These are phyloP conservation scores for Colletotrichum sp. DNA, from an alignment of 2,329 filamentous ascomycete genomes.

Conservation along the genomic window DNA sequence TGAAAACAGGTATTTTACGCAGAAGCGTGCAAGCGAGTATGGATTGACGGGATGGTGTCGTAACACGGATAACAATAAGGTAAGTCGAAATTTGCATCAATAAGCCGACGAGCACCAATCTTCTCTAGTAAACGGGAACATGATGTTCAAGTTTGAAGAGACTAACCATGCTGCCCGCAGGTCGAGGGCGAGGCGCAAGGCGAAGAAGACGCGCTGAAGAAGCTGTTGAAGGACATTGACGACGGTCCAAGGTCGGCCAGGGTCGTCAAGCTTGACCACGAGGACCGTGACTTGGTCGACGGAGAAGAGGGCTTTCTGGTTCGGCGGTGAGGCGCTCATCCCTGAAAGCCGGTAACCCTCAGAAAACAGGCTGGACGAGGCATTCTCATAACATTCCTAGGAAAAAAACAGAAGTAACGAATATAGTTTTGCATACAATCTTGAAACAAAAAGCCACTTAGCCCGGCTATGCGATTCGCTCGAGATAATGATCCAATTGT, in stretches of 20 bases:
- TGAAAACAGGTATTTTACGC: constrained; percentile 55
- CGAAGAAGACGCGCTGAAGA: constrained; percentile 64
- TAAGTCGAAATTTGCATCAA: constrained; percentile 25
- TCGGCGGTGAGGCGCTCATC: constrained; percentile 31
- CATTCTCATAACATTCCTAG: not conserved
- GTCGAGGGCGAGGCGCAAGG: constrained; percentile 92
- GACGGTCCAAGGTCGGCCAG: constrained; percentile 74
- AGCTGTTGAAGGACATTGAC: constrained; percentile 77
- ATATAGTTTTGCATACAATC: not conserved
- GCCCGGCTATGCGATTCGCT: not conserved
- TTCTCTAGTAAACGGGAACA: not conserved
- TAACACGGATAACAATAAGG: constrained; percentile 63
- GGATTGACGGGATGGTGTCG: constrained; percentile 66
- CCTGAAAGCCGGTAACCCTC: not conserved
- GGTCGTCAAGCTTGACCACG: constrained; percentile 76
- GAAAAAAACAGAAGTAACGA: not conserved
- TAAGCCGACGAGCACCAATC: not conserved
- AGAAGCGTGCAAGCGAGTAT: constrained; percentile 53
- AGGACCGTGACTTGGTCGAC: constrained; percentile 67
- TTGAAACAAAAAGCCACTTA: not conserved
- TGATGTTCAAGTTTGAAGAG: not conserved
- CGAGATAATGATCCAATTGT: not conserved
- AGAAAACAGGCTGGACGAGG: not conserved
- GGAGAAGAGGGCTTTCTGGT: constrained; percentile 73
- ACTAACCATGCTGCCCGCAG: constrained; percentile 51